Evolutionary conservation across 2,329 filamentous ascomycete genomes (phyloP).

Genomic region (Didymella keratinophila): DNA sequence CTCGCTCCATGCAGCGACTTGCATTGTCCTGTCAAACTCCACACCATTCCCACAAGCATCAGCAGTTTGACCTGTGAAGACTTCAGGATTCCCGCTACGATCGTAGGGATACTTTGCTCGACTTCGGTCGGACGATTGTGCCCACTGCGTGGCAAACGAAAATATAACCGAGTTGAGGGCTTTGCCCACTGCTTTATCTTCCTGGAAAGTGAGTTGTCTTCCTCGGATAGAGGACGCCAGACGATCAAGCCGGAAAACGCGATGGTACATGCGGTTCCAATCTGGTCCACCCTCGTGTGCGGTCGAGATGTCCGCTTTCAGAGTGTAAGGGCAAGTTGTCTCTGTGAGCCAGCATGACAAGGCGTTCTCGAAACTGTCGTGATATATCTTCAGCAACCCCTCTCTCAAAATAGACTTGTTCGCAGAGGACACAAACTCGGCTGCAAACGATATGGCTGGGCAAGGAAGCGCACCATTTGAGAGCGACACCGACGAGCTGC

Average conservation of each 20-base stretch:
- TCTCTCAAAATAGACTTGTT: constrained; percentile 54
- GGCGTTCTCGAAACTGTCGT: constrained; percentile 63
- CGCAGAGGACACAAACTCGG: constrained; percentile 44
- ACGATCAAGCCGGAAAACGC: constrained; percentile 59
- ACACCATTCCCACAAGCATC: constrained; percentile 4
- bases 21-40: constrained; percentile 50
- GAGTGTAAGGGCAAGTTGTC: constrained; percentile 60
- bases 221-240: constrained; percentile 53
- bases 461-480: constrained; percentile 31
- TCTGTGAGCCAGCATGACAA: constrained; percentile 64
- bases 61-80: constrained; percentile 20
- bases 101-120: constrained; percentile 43
- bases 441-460: constrained; percentile 32
- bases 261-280: constrained; percentile 62
- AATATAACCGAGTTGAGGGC: constrained; percentile 61
- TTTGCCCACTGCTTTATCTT: constrained; percentile 56
- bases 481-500: constrained; percentile 31
- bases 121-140: constrained; percentile 39
- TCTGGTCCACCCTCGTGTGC: constrained; percentile 50
- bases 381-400: constrained; percentile 60
- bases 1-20: constrained; percentile 54
- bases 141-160: constrained; percentile 63
- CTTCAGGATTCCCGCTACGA: constrained; percentile 20
- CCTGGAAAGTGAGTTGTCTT: constrained; percentile 51
- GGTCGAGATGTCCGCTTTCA: constrained; percentile 37